A percentile compares a stretch with the other conserved stretches of the same genome.
These are phyloP conservation scores for Pulicaria dysenterica DNA, from an alignment of 129 eudicot species.

Conservation along the genomic window DNA sequence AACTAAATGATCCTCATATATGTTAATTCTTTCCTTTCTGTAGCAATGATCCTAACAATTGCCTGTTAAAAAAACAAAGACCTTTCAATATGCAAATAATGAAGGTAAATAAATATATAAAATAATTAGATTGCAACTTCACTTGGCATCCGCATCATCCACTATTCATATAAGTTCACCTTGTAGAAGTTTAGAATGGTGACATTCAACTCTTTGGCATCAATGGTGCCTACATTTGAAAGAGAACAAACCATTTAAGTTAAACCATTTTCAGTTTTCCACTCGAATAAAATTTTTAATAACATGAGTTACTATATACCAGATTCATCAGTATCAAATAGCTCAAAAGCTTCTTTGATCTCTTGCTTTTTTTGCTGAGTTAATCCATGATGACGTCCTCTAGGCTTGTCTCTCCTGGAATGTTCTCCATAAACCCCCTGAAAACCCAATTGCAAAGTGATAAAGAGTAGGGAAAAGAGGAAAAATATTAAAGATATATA, in stretches of 20 bases:
- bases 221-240: conserved; percentile 75
- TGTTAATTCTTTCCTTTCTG: too few species aligned
- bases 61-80: too few species aligned
- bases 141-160: too few species aligned
- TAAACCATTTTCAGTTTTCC: background rate
- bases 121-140: too few species aligned
- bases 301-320: conserved; percentile 40
- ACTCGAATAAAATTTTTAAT: background rate
- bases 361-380: conserved; percentile 88
- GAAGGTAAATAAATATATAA: too few species aligned
- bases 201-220: conserved; percentile 94
- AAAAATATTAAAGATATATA: background rate
- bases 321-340: conserved; percentile 95
- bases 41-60: too few species aligned
- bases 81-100: too few species aligned
- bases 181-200: too few species aligned
- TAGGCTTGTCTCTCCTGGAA: conserved; percentile 65
- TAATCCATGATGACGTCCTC: conserved; percentile 80
- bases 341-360: conserved; percentile 97
- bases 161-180: too few species aligned
- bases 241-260: conserved; percentile 17
- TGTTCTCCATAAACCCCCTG: conserved; percentile 46
- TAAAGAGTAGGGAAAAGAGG: background rate
- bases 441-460: conserved; percentile 9
- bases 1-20: too few species aligned